Evolutionary conservation across 352 stramenopile genomes (phyloP).

Genomic region (Globisporangium echinulatum): DNA sequence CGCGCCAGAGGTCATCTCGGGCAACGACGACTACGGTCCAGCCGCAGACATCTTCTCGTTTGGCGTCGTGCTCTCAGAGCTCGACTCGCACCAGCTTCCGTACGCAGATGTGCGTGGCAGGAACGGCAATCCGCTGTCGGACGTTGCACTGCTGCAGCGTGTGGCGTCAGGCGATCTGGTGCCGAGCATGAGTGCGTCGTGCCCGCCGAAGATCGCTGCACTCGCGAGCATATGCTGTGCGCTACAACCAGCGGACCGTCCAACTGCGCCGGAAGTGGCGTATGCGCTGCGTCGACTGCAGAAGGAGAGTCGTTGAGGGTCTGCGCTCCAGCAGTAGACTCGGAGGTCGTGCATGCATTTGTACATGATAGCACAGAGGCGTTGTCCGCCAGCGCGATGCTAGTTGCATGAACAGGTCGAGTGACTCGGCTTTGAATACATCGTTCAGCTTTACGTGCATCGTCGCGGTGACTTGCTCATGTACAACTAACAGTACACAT

Average conservation of each 20-base stretch:
- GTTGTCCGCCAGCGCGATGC: too few relatives aligned
- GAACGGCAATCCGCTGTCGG: too few relatives aligned
- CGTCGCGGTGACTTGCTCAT: too few relatives aligned
- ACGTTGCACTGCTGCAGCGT: conserved; percentile 10
- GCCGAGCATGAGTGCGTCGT: conserved; percentile 17
- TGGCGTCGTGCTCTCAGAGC: conserved; percentile 78
- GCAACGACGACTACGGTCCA: conserved; percentile 17
- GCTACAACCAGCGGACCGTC: conserved; percentile 21
- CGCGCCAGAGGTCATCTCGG: conserved; percentile 33
- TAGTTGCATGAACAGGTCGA: too few relatives aligned
- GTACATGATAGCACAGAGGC: too few relatives aligned
- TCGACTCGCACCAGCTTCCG: conserved; percentile 50
- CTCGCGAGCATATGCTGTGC: conserved; percentile 26
- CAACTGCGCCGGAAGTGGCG: conserved; percentile 27
- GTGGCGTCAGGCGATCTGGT: conserved; percentile 21
- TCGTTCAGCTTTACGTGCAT: too few relatives aligned
- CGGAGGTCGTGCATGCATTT: too few relatives aligned
- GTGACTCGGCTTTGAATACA: too few relatives aligned
- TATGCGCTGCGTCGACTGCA: conserved; percentile 20
- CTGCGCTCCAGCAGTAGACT: too few relatives aligned
- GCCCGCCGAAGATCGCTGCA: conserved; percentile 20
- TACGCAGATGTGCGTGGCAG: conserved; percentile 10
- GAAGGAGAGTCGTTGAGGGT: too few relatives aligned
- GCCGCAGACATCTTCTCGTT: conserved; percentile 59
- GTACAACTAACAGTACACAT: too few relatives aligned